Conservation (phyloP, 768 basidiomycete species). For the Lactifluus pinguis region DNA sequence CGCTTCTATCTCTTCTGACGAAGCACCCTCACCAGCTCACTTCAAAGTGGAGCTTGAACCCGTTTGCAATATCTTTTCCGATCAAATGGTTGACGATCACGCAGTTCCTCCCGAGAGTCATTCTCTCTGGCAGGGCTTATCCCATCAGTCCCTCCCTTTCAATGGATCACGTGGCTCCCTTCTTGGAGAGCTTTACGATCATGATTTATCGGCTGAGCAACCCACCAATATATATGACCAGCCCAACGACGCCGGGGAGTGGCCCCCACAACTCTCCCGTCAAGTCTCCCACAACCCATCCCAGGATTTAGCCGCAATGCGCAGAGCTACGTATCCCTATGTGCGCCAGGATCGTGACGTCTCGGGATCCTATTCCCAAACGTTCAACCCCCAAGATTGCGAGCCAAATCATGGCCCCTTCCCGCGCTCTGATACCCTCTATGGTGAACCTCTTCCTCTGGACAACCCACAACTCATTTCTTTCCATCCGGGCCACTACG, state of each 20-base stretch:
- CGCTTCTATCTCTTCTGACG: conserved; percentile 25
- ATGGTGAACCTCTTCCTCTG: conserved; percentile 32
- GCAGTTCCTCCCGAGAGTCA: conserved; percentile 33
- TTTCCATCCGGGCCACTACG: conserved; percentile 26
- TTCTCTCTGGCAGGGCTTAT: conserved; percentile 29
- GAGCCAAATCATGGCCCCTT: conserved; percentile 27
- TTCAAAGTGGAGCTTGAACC: conserved; percentile 40
- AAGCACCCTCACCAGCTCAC: conserved; percentile 25
- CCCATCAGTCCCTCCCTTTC: conserved; percentile 26
- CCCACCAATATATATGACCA: conserved; percentile 21
- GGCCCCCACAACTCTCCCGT: conserved; percentile 20
- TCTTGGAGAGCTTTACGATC: conserved; percentile 65
- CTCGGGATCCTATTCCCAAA: conserved; percentile 30
- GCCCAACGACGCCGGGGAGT: conserved; percentile 20
- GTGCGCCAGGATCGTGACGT: conserved; percentile 63
- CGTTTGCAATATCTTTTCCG: conserved; percentile 43
- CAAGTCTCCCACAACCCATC: conserved; percentile 23
- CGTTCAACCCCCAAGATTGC: conserved; percentile 38
- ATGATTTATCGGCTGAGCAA: conserved; percentile 35
- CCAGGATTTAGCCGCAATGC: conserved; percentile 39
- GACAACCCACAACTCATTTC: conserved; percentile 31
- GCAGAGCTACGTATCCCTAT: conserved; percentile 70
- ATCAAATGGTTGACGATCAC: conserved; percentile 35
- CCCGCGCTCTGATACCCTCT: conserved; percentile 31
- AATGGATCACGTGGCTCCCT: conserved; percentile 43